Evolutionary conservation across 768 basidiomycete genomes (phyloP), one percentile per base, ranked within the genome.

Genomic region (Mycena metata): DNA sequence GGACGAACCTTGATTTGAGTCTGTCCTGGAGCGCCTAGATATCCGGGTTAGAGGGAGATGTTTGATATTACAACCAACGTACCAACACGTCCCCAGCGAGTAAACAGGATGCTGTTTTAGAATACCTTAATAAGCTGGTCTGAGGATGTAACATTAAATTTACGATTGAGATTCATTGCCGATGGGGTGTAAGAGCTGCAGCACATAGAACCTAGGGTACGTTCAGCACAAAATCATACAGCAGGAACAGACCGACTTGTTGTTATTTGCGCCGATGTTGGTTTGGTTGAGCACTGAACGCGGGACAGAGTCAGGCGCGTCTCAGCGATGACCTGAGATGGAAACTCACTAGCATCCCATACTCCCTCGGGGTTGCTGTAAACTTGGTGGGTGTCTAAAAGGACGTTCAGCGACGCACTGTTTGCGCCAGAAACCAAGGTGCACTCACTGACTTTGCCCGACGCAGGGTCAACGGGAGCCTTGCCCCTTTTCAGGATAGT

Each of bases 31-130:
- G 89, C 88, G 26, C 89, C 39, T 39, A 39, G 11, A 39, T 39
- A 39, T 39, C 39, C 39, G 11, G 39, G 11, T 39, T 9, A 39
- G 39, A 39, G 39, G 39, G 9, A 15, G 11, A 39, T 39, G 15
- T 39, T 9, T 39, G 39, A 39, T 39, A 10, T 39, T 39, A 39
- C 10, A 15, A 39, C 2, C 10, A 10, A 39, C 39, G 39, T 10
- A 39, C 39, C 89, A 19, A 89, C 88, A 26, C 89, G 83, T n/a
- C 87, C 88, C 87, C 88, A 90, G 41, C 87, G 85, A 39, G 86
- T 87, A 76, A 79, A 87, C 36, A 89, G 76, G 5, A 77, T 61
- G 59, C n/a, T n/a, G n/a, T n/a, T n/a, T n/a, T n/a, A n/a, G n/a
- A n/a, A n/a, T n/a, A n/a, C n/a, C n/a, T n/a, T n/a, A n/a, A n/a